Conservation (phyloP, 495 filamentous ascomycete species). For the Podospora fimiseda region DNA sequence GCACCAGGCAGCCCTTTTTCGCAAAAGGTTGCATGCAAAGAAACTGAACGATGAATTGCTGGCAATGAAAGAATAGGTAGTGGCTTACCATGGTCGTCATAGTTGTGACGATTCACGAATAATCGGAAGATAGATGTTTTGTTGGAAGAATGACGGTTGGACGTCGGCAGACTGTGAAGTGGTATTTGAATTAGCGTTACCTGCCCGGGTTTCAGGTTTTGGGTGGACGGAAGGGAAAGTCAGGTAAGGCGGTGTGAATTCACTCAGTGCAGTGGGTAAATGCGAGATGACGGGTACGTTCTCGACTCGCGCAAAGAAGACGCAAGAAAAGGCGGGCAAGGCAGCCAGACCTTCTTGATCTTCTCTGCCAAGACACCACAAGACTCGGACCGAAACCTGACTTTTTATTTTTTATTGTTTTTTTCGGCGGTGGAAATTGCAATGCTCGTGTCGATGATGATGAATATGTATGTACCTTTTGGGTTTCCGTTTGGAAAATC, state of each 20-base stretch:
- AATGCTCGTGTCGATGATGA: neutral
- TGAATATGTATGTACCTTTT: neutral
- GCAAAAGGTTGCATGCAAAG: neutral
- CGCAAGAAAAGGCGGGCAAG: neutral
- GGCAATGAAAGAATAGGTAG: neutral
- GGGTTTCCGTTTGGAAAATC: neutral
- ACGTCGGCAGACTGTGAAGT: neutral
- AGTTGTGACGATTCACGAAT: conserved; percentile 15
- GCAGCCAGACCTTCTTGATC: neutral
- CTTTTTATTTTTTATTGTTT: no score
- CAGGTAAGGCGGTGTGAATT: conserved; percentile 2
- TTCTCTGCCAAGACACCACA: conserved; percentile 9
- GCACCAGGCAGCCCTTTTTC: neutral
- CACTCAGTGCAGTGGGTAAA: conserved; percentile 2
- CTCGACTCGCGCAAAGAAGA: conserved; percentile 1
- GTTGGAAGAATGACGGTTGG: neutral
- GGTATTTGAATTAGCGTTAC: neutral
- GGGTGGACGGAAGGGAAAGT: neutral
- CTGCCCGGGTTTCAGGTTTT: conserved; percentile 2
- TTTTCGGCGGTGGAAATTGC: neutral
- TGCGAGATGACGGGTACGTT: conserved; percentile 7
- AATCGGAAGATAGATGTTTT: neutral
- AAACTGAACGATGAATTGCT: neutral
- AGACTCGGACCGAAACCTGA: neutral
- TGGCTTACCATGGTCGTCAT: conserved; percentile 49